Evolutionary conservation across 23 red algal species (phyloP).

Genomic region (Gracilaria vermiculophylla): DNA sequence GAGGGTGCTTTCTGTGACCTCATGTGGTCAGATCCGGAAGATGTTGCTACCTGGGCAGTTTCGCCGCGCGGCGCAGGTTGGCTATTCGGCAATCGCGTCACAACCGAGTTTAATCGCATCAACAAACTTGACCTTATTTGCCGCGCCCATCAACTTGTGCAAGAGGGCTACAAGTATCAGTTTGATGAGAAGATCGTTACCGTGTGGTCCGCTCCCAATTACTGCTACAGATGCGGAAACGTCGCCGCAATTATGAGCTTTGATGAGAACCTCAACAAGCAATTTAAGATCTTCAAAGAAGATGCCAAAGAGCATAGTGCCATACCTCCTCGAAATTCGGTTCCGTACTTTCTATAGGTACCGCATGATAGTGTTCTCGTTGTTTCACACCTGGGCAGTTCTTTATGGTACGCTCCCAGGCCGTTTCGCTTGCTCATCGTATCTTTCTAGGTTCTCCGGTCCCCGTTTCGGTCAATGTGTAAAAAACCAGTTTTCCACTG

Average conservation of each 20-base stretch:
- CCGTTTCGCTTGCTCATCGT: constrained; percentile 10
- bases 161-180: constrained; percentile 98
- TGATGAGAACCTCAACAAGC: constrained; percentile 93
- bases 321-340: constrained; percentile 69
- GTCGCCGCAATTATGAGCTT: constrained; percentile 97
- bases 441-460: constrained; percentile 4
- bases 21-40: constrained; percentile 99
- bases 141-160: constrained; percentile 97
- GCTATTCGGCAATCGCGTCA: constrained; percentile 95
- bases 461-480: constrained; percentile 23
- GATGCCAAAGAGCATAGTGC: constrained; percentile 89
- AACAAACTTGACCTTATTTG: constrained; percentile 98
- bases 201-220: constrained; percentile 99
- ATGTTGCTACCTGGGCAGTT: constrained; percentile 97
- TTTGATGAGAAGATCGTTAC: constrained; percentile 96
- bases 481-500: constrained; percentile 17
- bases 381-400: not conserved
- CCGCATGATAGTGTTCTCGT: not conserved
- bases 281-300: constrained; percentile 97
- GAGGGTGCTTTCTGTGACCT: constrained; percentile 99
- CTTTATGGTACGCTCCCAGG: not conserved
- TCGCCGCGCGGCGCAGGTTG: constrained; percentile 98
- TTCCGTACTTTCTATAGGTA: constrained; percentile 93
- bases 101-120: constrained; percentile 95
- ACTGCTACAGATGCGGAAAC: constrained; percentile 99